A percentile compares a stretch with the other conserved stretches of the same genome.
Conservation (phyloP, 2,329 filamentous ascomycete species). For the Aspergillus brasiliensis region DNA sequence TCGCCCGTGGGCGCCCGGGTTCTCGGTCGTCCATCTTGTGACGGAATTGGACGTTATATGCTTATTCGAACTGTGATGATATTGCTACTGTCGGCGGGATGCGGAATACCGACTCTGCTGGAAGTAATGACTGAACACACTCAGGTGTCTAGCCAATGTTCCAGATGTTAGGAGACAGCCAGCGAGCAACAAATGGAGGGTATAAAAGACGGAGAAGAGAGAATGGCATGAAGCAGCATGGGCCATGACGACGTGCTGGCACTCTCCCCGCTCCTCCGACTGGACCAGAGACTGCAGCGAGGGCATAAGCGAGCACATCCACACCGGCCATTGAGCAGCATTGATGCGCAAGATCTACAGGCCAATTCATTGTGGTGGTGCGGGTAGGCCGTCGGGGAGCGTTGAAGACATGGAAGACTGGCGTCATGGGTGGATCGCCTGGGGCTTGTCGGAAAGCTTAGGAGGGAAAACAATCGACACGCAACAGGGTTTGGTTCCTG, state of each 20-base stretch:
- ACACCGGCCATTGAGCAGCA: not conserved
- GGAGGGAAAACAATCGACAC: not conserved
- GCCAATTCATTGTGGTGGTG: not conserved
- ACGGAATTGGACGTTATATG: not conserved
- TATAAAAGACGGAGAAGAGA: not conserved
- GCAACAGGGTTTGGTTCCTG: not conserved
- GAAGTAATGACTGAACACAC: too few relatives aligned
- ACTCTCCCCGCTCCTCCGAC: not conserved
- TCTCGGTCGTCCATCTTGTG: not conserved
- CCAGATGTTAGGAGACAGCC: too few relatives aligned
- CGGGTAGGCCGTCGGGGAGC: not conserved
- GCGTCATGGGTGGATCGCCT: not conserved
- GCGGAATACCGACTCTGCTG: not conserved
- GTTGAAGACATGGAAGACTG: not conserved
- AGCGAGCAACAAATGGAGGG: not conserved
- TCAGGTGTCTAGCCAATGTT: too few relatives aligned
- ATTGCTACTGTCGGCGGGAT: not conserved
- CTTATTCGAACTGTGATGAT: not conserved
- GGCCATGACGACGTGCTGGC: not conserved
- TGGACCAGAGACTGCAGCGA: not conserved
- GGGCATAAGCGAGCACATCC: not conserved
- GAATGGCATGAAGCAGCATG: not conserved
- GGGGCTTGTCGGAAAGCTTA: not conserved
- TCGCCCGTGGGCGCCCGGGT: constrained; percentile 11
- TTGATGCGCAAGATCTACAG: not conserved